Evolutionary conservation across 768 basidiomycete genomes (phyloP), one percentile per base, ranked within the genome.

Genomic region (Stropharia rugosoannulata): DNA sequence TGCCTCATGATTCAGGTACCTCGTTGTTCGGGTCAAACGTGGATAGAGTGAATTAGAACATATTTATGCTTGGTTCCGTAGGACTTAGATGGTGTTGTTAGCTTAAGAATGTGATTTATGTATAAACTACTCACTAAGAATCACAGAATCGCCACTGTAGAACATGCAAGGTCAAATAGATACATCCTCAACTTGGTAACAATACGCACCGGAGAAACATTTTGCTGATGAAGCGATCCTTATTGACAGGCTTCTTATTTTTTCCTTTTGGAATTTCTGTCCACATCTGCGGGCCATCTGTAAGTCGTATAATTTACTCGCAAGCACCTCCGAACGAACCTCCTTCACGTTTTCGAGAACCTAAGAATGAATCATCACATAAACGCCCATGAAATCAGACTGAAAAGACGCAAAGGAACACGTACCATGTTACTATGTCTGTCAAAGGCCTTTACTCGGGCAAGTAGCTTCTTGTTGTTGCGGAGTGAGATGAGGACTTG

Each of bases 191-290:
- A 27, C 35, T 43, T 19, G 10, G 48, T 19, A 37, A 54, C 40
- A 46, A 32, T 2, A 71, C 85, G 49, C 65, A 90, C 91, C 93
- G 83, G 59, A 98, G 75, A 74, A 96, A 98, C 94, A 99, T 96
- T 77, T 98, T 99, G 71, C 94, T 96, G 71, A 99, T 96, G 78
- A 98, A 99, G 46, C 97, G 84, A 74, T 98, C 97, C 75, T 98
- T 98, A 80, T 98, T 98, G 54, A 98, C 87, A 6, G 97, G 93
- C 69, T 98, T 98, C 79, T 97, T 98, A 69, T 94, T 94, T 77
- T 98, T 98, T 39, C 94, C 95, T 73, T 98, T 98, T 16, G 97
- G 97, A 45, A 87, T 72, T 71, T 99, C 97, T 18, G 95, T 98
- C 97, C 97, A 98, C 96, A 98, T 98, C 94, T 99, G 60, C 18